Evolutionary conservation across 257 asterid genomes (phyloP), one percentile per base, ranked within the genome.

Genomic region (Solanum microdontum): DNA sequence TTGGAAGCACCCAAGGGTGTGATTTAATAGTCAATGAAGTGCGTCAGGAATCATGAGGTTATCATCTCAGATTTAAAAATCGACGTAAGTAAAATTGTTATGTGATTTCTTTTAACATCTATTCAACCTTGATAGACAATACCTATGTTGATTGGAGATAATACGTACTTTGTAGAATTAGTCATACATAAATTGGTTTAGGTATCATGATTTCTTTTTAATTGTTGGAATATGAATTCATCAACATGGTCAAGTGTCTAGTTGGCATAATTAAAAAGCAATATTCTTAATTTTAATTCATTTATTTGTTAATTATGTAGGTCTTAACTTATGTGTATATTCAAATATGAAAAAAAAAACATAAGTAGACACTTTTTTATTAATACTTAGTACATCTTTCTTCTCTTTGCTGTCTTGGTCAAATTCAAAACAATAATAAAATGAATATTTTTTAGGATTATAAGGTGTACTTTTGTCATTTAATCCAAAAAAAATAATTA

Each of bases 81-180:
- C 3, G 8, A 3, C 1, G 2, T 0, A 70, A 70, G 7, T 15
- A 32, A 30, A 30, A 30, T 14, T 1, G 23, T 14, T 1, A 3
- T 4, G 11, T 70, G 6, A 70, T 70, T 30, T 30, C 2, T 30
- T 30, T 7, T 7, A 40, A 40, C 2, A 28, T 68, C 1, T 68
- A 15, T 26, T 28, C 21, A 68, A 68, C 5, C 5, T 28, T 13
- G 23, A 68, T 13, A 5, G 5, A 26, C 1, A 3, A 6, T 68
- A 68, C 5, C 2, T 12, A 28, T 3, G 9, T 26, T 24, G 4
- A 4, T 24, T 1, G 7, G 4, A n/a, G 2, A n/a, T 24, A 4
- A 0, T 11, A 5, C 1, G 3, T 24, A 10, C 72, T n/a, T n/a
- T 0, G 0, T 64, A 2, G 2, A 64, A 24, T 10, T 64, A 64